These are phyloP conservation scores for Agaricales sp. DNA, from an alignment of 1,284 basidiomycete species.

Conservation along the genomic window DNA sequence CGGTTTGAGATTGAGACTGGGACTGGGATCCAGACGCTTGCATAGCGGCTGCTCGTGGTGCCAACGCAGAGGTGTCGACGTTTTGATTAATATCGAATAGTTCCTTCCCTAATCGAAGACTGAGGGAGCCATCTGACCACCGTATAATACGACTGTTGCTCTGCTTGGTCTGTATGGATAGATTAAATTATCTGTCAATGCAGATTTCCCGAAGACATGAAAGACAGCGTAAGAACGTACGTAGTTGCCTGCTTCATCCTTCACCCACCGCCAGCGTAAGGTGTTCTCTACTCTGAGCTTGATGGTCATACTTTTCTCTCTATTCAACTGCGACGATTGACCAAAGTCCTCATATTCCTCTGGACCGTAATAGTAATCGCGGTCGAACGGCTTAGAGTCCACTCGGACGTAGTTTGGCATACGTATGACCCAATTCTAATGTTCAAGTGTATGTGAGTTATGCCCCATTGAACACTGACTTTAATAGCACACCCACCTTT, in stretches of 20 bases:
- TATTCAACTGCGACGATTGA: constrained; percentile 39
- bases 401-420: constrained; percentile 80
- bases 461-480: background rate
- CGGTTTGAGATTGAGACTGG: constrained; percentile 25
- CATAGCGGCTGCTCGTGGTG: constrained; percentile 21
- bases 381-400: constrained; percentile 75
- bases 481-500: constrained; percentile 40
- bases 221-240: constrained; percentile 31
- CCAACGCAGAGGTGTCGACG: constrained; percentile 58
- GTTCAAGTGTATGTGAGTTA: background rate
- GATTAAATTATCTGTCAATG: constrained; percentile 4
- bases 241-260: constrained; percentile 57
- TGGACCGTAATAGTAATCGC: constrained; percentile 70
- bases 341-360: constrained; percentile 67
- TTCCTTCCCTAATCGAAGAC: constrained; percentile 82
- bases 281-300: constrained; percentile 87
- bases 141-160: constrained; percentile 82
- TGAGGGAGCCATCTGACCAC: constrained; percentile 88
- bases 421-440: constrained; percentile 73
- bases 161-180: constrained; percentile 48
- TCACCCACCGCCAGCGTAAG: constrained; percentile 82
- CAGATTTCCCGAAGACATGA: constrained; percentile 4
- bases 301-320: constrained; percentile 68
- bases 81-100: constrained; percentile 80
- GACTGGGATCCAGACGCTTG: constrained; percentile 42